Evolutionary conservation across 768 basidiomycete genomes (phyloP), one percentile per base, ranked within the genome.

Genomic region (Boletus pseudo-olivaceus): DNA sequence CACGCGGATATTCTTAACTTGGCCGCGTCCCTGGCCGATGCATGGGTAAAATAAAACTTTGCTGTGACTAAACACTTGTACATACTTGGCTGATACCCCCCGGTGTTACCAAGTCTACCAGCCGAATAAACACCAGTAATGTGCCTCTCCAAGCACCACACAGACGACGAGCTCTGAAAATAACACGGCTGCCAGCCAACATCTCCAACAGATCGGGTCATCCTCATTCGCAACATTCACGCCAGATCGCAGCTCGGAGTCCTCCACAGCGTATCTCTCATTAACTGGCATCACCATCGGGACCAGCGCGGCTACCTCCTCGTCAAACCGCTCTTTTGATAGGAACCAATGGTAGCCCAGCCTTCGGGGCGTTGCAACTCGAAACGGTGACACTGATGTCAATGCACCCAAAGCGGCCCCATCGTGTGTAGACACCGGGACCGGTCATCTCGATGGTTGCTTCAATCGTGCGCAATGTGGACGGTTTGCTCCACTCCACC

Each of bases 321-420:
- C 32, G 32, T 46, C 45, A 34, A 33, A 23, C 23, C 15, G 46
- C 15, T 15, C 15, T 27, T 20, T 9, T 29, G 47, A 49, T 30
- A 38, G 47, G 47, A 38, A 49, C 47, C n/a, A 47, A 47, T 46
- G 45, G 23, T 27, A 47, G 35, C 27, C n/a, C 47, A 27, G 47
- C 47, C 47, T 38, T 38, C 27, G n/a, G 47, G 47, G 37, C 37
- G 37, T n/a, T 49, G 35, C 47, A 27, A 3, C 32, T 33, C 29
- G 15, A 54, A 54, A 39, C 33, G 17, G 45, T 56, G 55, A n/a
- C n/a, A n/a, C n/a, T n/a, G n/a, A 55, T 56, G 55, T 56, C 55
- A 55, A 55, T 39, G n/a, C 26, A n/a, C 34, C 46, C 32, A 19
- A 33, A 47, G 12, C 17, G 23, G 44, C 7, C n/a, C 44, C 26